Base-by-base conservation (phyloP, 306 rosid genomes). In the Canavalia ensiformis region DNA sequence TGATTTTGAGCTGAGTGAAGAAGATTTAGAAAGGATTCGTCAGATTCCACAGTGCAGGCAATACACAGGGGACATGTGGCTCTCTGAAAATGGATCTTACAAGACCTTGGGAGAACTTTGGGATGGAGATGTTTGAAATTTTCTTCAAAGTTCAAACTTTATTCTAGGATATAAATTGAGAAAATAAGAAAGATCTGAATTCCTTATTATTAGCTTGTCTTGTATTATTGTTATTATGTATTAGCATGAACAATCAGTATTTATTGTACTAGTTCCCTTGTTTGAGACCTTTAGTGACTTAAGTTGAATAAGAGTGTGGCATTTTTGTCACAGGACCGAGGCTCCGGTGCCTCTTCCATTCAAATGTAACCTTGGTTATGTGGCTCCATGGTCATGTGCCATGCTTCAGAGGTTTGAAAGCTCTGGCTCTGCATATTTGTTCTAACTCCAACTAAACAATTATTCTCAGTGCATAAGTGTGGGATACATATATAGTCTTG, bases 21-120 rank as follows among this genome's bases (percentile, higher is more conserved):
- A 86, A 31, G 93, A 91, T 25, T 56, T 85, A 28, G 79, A 85
- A 74, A 86, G 72, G 81, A 91, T 88, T 29, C 81, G 64, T 58
- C 86, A 86, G 51, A 59, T 91, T 83, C 90, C 91, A 29, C 95
- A 89, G 72, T 82, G 78, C 55, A 86, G 88, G 64, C 70, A 74
- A 77, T 75, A 28, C 62, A 35, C 29, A 4, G 89, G 85, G 0
- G 77, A 82, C 3, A 63, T 77, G 41, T 88, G 83, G 85, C 78
- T 86, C 8, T 87, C 88, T 44, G 86, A 86, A 68, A 25, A 28
- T 46, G 86, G 92, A 0, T 85, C 91, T 11, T 88, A 41, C 86
- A 86, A 69, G 59, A 83, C 89, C 42, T 28, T 86, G 35, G 85
- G 88, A 74, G 88, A 88, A 45, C 83, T 88, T 55, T 89, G 89